Base-by-base conservation (phyloP, 192 early-diverging fungal species). In the Spinellus fusiger region DNA sequence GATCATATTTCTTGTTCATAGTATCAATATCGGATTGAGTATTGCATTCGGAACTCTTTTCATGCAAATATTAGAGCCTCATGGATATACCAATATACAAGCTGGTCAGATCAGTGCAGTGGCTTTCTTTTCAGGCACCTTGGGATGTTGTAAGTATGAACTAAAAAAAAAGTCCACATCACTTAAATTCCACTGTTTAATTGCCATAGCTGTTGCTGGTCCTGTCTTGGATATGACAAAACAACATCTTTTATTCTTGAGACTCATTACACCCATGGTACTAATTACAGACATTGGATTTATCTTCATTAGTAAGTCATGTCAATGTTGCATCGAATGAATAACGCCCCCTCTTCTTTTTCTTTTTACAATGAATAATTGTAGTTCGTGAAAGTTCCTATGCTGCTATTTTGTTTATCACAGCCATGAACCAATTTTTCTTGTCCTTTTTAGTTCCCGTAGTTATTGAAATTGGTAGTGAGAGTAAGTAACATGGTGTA, bases 81-180 rank as follows among this genome's bases (percentile, higher is more conserved):
- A 73, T 50, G 71, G 71, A 4, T 73, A 73, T 23, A 68, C 71
- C 1, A 55, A 73, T 50, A 55, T 61, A 22, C 71, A 73, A 60
- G 71, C 65, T 49, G 71, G 71, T 31, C 54, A 61, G 16, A 54
- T 71, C 25, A 65, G 60, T 50, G 69, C 69, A 12, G 59, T 71
- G 32, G 69, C 57, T n/a, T 61, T 65, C 26, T 64, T 71, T 54
- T 40, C 69, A 25, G 69, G 69, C 16, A 71, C 69, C 10, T 50
- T 71, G 5, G 69, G 69, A 15, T 71, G 69, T 23, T 61, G 69
- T 71, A 52, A 61, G 63, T 56, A 48, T 59, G n/a, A n/a, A n/a
- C n/a, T n/a, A n/a, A n/a, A n/a, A n/a, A n/a, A n/a, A n/a, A n/a
- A n/a, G n/a, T n/a, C n/a, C n/a, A n/a, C n/a, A n/a, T n/a, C n/a